These are phyloP conservation scores for Tolypocladium guangdongense DNA, from an alignment of 2,329 filamentous ascomycete genomes.

Conservation along the genomic window DNA sequence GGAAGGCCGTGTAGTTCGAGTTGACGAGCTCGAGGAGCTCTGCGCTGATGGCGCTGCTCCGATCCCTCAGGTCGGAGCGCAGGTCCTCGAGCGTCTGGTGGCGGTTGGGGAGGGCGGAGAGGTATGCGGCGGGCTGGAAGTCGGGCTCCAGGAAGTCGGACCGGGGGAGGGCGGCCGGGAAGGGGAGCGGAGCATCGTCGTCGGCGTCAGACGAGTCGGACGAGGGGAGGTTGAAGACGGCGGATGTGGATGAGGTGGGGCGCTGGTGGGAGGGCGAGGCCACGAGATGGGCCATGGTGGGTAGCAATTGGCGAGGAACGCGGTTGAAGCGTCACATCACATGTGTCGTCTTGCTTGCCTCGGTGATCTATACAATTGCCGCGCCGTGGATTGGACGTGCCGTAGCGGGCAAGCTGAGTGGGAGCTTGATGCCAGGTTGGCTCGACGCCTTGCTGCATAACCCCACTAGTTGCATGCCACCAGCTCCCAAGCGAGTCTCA, in stretches of 20 bases:
- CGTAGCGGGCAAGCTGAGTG: not conserved
- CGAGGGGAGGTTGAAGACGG: slow-evolving; percentile 4
- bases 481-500: not conserved
- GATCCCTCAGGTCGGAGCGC: slow-evolving; percentile 70
- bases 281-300: slow-evolving; percentile 18
- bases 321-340: not conserved
- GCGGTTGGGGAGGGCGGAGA: slow-evolving; percentile 68
- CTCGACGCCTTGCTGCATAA: slow-evolving; percentile 8
- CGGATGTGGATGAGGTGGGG: slow-evolving; percentile 6
- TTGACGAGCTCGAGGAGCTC: slow-evolving; percentile 94
- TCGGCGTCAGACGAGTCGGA: slow-evolving; percentile 20
- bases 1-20: slow-evolving; percentile 84
- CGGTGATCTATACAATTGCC: not conserved
- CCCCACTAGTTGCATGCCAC: slow-evolving; percentile 9
- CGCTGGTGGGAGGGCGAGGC: slow-evolving; percentile 15
- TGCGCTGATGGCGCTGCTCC: slow-evolving; percentile 67
- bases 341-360: not conserved
- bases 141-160: slow-evolving; percentile 65
- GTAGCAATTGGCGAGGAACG: not conserved
- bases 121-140: slow-evolving; percentile 74
- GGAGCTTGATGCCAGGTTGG: not conserved
- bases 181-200: slow-evolving; percentile 68
- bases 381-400: not conserved
- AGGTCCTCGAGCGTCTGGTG: slow-evolving; percentile 96
- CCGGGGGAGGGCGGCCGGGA: slow-evolving; percentile 75